These are phyloP conservation scores for Penicillium glabrum DNA, from an alignment of 2,329 filamentous ascomycete genomes.

Conservation along the genomic window DNA sequence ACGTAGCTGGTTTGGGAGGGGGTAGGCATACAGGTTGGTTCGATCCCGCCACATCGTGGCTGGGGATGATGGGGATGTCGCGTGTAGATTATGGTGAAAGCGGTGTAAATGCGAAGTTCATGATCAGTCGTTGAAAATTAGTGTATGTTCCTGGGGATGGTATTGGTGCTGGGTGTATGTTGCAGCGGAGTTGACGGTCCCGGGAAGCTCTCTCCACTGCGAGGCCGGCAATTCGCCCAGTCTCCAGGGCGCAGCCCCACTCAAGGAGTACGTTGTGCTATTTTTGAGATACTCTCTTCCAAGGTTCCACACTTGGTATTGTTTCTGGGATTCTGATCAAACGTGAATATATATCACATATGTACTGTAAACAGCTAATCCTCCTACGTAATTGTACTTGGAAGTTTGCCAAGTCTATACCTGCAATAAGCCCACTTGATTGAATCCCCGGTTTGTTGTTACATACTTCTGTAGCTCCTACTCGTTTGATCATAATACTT, in stretches of 20 bases:
- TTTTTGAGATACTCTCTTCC: neutral
- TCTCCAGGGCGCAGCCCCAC: neutral
- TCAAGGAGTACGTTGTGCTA: neutral
- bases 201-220: conserved; percentile 14
- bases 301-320: no score
- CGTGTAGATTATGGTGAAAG: conserved; percentile 20
- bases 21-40: conserved; percentile 79
- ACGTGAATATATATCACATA: no score
- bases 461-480: no score
- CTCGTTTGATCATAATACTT: no score
- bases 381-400: no score
- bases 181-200: conserved; percentile 11
- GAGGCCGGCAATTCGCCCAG: conserved; percentile 1
- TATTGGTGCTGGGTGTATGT: neutral
- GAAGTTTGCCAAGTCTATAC: no score
- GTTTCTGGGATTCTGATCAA: no score
- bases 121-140: conserved; percentile 6
- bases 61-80: conserved; percentile 31
- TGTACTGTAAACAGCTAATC: no score
- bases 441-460: no score
- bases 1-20: conserved; percentile 6
- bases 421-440: no score
- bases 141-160: neutral
- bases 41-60: conserved; percentile 97
- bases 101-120: conserved; percentile 14